These are phyloP conservation scores for Chlamydomonas schloesseri DNA, from an alignment of 139 green algal species.

Conservation along the genomic window DNA sequence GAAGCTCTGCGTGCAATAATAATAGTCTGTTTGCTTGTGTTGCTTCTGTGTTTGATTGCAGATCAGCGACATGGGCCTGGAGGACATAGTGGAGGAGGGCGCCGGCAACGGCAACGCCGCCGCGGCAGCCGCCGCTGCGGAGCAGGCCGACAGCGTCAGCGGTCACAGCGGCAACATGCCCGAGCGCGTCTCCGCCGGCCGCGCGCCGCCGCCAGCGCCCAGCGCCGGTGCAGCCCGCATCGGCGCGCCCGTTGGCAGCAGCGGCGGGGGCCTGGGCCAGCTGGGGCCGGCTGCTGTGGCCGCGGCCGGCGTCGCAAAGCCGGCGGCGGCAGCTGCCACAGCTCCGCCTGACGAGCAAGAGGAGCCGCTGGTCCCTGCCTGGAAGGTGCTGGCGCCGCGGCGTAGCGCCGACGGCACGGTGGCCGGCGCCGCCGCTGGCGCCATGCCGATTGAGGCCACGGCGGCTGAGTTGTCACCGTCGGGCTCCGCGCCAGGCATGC, in stretches of 20 bases:
- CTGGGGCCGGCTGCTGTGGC: not conserved
- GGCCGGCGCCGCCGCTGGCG: too few species aligned
- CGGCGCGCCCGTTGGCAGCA: not conserved
- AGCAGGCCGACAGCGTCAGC: not conserved
- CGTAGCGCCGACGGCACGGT: not conserved
- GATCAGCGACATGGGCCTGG: not conserved
- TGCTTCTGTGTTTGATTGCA: too few species aligned
- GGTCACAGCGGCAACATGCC: not conserved
- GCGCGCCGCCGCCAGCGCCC: constrained; percentile 7
- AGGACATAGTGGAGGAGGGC: constrained; percentile 31
- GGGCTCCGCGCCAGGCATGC: not conserved
- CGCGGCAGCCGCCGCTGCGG: not conserved
- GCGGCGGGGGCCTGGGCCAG: not conserved
- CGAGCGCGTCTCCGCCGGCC: not conserved
- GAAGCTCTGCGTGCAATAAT: too few species aligned
- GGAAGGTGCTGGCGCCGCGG: constrained; percentile 29
- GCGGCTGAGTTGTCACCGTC: not conserved
- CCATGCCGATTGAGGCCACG: not conserved
- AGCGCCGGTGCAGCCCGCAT: constrained; percentile 9
- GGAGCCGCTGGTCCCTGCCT: constrained; percentile 11
- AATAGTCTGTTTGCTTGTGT: too few species aligned
- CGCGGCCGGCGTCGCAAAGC: too few species aligned
- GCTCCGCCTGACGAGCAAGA: not conserved
- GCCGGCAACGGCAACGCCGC: not conserved
- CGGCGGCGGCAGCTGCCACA: not conserved